Percentiles rank a stretch among this genome's conserved stretches.
phyloP scores from a whole-genome alignment of 2,329 filamentous ascomycete species.

The Fusarium keratoplasticum region DNA sequence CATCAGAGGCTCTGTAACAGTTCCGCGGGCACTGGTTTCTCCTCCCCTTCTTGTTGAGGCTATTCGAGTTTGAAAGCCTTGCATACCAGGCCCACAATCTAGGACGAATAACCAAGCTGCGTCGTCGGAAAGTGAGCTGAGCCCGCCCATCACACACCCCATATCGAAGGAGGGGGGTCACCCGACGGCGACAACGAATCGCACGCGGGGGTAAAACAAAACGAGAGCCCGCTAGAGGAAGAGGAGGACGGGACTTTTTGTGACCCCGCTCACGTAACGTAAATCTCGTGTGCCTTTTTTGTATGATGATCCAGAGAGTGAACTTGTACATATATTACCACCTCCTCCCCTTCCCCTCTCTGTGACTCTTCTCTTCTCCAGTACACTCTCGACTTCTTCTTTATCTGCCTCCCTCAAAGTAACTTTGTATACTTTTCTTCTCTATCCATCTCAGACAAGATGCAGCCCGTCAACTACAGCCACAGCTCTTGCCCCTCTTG shows the following conservation, averaged over 20 bases:
- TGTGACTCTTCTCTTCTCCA: neutral
- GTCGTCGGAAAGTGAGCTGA: neutral
- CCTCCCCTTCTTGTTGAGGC: neutral
- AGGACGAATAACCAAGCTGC: neutral
- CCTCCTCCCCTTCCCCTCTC: neutral
- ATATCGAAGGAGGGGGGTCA: constrained; percentile 3
- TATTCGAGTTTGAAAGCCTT: neutral
- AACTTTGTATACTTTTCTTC: constrained; percentile 29
- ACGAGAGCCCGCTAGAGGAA: constrained; percentile 27
- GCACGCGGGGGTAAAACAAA: constrained; percentile 39
- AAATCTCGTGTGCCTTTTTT: constrained; percentile 24
- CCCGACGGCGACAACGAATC: constrained; percentile 30
- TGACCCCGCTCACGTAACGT: constrained; percentile 33
- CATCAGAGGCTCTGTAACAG: neutral
- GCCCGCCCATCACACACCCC: neutral
- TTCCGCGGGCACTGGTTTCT: neutral
- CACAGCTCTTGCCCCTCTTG: constrained; percentile 67
- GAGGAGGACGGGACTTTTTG: neutral
- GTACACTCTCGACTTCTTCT: neutral
- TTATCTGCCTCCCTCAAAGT: neutral
- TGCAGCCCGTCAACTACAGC: constrained; percentile 53
- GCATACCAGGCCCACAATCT: neutral
- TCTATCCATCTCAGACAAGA: constrained; percentile 27
- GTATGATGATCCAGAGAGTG: neutral
- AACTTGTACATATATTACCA: neutral